Evolutionary conservation across 2,329 filamentous ascomycete species (phyloP), one percentile per base, ranked within the genome.

Genomic region (Periglandula ipomoeae): DNA sequence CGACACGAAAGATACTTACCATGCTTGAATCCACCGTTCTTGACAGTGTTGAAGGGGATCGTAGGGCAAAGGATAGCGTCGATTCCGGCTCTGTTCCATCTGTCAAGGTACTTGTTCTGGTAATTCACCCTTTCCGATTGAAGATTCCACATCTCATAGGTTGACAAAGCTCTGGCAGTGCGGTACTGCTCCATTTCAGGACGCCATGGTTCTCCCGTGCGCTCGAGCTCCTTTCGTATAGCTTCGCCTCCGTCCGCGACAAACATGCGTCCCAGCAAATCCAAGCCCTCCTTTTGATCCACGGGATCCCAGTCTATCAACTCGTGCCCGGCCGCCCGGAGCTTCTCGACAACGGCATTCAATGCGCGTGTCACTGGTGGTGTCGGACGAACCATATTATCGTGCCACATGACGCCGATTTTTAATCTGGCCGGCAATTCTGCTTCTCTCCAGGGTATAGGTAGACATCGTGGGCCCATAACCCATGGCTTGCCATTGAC

Each of bases 11-110:
- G n/a, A 1, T 15, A 58, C 68, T 56, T 41, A 70, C 70, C 65
- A 34, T 75, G 69, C 56, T 62, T 67, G 37, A 73, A 71, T 1
- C 61, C 61, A 4, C 70, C 70, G 41, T 70, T 65, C 57, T 70
- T 68, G 26, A 68, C 66, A 0, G 64, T 65, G 37, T 65, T 66
- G 44, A 69, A 75, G 0, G 72, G 69, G 27, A 69, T 72, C 0
- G 70, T 73, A 0, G 83, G 82, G 45, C 76, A 79, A 1, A 87
- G 60, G 8, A 87, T 71, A 1, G 79, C 79, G 58, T 87, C 84
- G 7, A 84, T 73, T 1, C 68, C 70, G 0, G 68, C 67, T 42
- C 58, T 59, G 30, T 66, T 66, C 73, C 72, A 75, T 2, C 69
- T 64, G 37, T 74, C 69, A 0, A 74, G 60, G 45, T 74, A 73